Evolutionary conservation across 495 filamentous ascomycete species (phyloP).

Genomic region (Hyaloscypha finlandica): DNA sequence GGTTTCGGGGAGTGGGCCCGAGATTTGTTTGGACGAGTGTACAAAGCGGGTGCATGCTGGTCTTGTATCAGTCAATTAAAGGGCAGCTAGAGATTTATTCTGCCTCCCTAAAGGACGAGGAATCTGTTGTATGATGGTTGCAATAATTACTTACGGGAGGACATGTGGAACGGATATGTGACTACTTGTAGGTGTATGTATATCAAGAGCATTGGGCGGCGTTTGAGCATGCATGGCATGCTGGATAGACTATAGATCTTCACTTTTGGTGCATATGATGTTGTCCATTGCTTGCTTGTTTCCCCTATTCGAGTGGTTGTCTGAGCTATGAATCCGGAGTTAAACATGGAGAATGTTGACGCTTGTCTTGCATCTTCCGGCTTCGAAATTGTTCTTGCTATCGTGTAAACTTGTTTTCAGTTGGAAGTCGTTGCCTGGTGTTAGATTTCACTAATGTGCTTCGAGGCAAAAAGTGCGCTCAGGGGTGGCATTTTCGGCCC

Average conservation of each 20-base stretch:
- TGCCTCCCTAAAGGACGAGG: constrained; percentile 9
- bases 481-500: background rate
- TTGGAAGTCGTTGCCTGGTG: no score
- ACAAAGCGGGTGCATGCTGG: constrained; percentile 95
- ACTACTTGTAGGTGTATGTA: constrained; percentile 29
- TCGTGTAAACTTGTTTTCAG: no score
- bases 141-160: constrained; percentile 13
- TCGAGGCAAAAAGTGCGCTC: no score
- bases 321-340: background rate
- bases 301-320: background rate
- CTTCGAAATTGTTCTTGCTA: no score
- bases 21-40: constrained; percentile 97
- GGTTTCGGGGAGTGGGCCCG: constrained; percentile 94
- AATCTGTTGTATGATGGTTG: constrained; percentile 27
- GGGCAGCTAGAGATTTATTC: constrained; percentile 61
- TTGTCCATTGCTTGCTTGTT: background rate
- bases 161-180: constrained; percentile 20
- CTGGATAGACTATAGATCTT: constrained; percentile 33
- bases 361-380: no score
- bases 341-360: no score
- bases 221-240: constrained; percentile 29
- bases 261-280: constrained; percentile 24
- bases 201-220: constrained; percentile 36
- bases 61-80: constrained; percentile 88
- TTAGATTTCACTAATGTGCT: no score